phyloP scores from a whole-genome alignment of 768 basidiomycete genomes.

The Sarcodon aspratus region DNA sequence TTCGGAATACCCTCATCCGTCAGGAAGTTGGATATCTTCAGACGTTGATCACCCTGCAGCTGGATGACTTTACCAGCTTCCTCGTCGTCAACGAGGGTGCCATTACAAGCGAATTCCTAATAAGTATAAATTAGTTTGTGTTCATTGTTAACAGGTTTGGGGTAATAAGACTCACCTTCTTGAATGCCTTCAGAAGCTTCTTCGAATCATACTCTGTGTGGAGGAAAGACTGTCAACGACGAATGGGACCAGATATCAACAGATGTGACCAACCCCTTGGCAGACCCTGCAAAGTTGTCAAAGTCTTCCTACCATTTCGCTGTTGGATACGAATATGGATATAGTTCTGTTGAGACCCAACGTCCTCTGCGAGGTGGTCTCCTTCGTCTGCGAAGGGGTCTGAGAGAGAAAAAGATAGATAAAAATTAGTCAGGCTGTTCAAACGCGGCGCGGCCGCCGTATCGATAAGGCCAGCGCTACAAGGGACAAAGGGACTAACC shows the following conservation, averaged over 20 bases:
- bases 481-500: too few relatives aligned
- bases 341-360: conserved; percentile 73
- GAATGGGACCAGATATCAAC: background rate
- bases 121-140: conserved; percentile 5
- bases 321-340: conserved; percentile 98
- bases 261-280: conserved; percentile 61
- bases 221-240: conserved; percentile 1
- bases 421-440: background rate
- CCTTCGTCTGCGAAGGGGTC: conserved; percentile 97
- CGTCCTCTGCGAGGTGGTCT: conserved; percentile 72
- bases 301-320: conserved; percentile 96
- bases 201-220: conserved; percentile 84
- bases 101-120: conserved; percentile 98
- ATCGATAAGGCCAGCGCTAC: background rate
- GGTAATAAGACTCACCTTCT: conserved; percentile 54
- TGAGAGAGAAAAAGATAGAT: conserved; percentile 19
- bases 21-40: conserved; percentile 85
- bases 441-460: background rate
- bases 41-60: conserved; percentile 94
- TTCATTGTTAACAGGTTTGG: background rate
- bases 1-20: conserved; percentile 70
- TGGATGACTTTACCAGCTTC: conserved; percentile 97
- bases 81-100: conserved; percentile 90
- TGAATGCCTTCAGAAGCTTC: conserved; percentile 98
- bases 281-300: conserved; percentile 95